Base-by-base conservation (phyloP, 495 filamentous ascomycete species). In the Aspergillus affinis region DNA sequence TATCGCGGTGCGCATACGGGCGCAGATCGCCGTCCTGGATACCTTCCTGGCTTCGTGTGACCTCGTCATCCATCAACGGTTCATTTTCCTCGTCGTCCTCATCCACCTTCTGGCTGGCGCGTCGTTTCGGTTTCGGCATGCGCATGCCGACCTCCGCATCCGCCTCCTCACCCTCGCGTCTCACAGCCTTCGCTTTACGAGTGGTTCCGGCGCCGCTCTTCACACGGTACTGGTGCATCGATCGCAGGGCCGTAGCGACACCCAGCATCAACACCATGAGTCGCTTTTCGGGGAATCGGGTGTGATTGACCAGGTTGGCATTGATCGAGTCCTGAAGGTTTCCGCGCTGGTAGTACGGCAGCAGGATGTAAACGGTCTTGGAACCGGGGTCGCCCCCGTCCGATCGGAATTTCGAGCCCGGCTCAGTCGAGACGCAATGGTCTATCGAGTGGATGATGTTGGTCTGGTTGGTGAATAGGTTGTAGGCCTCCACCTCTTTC, bases 261-360 rank as follows among this genome's bases (percentile, higher is more conserved):
- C 94, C 94, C 36, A 97, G 77, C 66, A 98, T 96, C 66, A 98
- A 72, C 62, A 84, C 79, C 93, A 98, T 93, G 50, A 98, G 76
- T 62, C 86, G 80, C 74, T 87, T 85, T 78, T 96, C 93, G 0
- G 94, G 94, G 68, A 98, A 97, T 51, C 81, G 83, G n/a, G 90
- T 90, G 62, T 96, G 91, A 72, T 98, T 98, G 79, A 98, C 93
- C 52, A 98, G 75, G 73, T 98, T 98, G 60, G 94, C 94, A 69
- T 98, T 98, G 79, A 98, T 97, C 48, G 93, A 88, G 75, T 98
- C 94, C 71, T 98, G 94, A 27, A 98, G 81, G 67, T 98, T 98
- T 19, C 94, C 94, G 46, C 94, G 80, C 60, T 91, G 83, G 75
- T 96, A 98, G 73, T 98, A 98, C 7, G 94, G 94, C 17, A 98